Evolutionary conservation across 768 basidiomycete genomes (phyloP).

Genomic region (Hygrophorus russula): DNA sequence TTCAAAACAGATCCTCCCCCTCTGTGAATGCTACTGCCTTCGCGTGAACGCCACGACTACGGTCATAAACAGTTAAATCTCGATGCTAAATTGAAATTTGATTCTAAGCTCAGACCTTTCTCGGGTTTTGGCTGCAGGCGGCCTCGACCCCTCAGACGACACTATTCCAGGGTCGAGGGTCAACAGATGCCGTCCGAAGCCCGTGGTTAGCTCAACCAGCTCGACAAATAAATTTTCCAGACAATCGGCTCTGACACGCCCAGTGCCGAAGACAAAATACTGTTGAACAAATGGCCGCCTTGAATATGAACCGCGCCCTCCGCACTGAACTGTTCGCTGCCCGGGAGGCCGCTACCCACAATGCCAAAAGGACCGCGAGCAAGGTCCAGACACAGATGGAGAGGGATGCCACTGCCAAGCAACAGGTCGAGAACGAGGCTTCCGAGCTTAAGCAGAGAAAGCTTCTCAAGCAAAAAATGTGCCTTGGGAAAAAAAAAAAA

Average conservation of each 20-base stretch:
- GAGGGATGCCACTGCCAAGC: background rate
- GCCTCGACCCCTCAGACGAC: background rate
- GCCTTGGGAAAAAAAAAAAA: background rate
- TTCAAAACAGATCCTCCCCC: too few species aligned
- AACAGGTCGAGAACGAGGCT: background rate
- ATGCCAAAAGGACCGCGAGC: background rate
- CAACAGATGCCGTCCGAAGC: background rate
- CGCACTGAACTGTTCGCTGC: slow-evolving; percentile 1
- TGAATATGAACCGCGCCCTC: background rate
- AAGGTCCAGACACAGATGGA: background rate
- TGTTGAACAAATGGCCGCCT: slow-evolving; percentile 1
- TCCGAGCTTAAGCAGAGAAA: background rate
- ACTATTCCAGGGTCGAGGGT: background rate
- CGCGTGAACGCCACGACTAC: too few species aligned
- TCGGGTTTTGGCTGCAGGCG: background rate
- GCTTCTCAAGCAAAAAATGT: background rate
- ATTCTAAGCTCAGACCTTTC: background rate
- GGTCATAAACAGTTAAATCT: too few species aligned
- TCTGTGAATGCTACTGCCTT: too few species aligned
- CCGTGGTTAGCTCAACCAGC: background rate
- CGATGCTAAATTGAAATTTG: too few species aligned
- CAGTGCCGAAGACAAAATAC: slow-evolving; percentile 3
- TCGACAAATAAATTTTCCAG: background rate
- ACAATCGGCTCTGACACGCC: too few species aligned
- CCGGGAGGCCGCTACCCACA: background rate